Base-by-base conservation (phyloP, 2,329 filamentous ascomycete species). In the Pseudohalonectria lignicola region DNA sequence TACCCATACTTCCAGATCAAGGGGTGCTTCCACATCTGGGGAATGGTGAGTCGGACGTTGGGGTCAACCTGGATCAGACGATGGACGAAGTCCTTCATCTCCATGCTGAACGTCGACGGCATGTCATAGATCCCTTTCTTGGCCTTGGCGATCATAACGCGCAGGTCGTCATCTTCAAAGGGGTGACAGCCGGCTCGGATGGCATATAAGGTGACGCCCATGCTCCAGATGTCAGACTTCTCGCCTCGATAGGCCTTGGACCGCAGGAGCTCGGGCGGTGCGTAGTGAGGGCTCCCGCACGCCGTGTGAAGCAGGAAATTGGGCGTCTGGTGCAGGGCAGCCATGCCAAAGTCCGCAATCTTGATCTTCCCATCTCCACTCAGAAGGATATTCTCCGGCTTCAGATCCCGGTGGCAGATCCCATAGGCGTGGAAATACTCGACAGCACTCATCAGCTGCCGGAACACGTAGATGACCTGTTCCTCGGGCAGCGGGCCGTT, bases 291-390 rank as follows among this genome's bases (percentile, higher is more conserved):
- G 45, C 92, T 96, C 16, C 92, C 92, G 51, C 92, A 98, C 4
- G 90, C 86, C 1, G 92, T 96, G 40, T 76, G 83, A 20, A 98
- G 72, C 53, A 80, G 79, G 47, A 86, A 80, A 8, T 78, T 81
- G 18, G 76, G 72, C 4, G 84, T 84, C 56, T 96, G 90, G 45
- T 81, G 76, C 31, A 96, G 68, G 4, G 90, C 90, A 32, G 92
- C 92, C 88, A 98, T 95, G 31, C 92, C 90, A 57, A 98, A 98
- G 57, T 98, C 92, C 37, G 90, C 90, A 49, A 98, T 79, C 61
- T 96, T 98, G 57, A 96, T 79, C 41, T 84, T 78, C 38, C 81
- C 73, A 34, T 80, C 66, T 3, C 67, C 66, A 41, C 87, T 87
- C 36, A 98, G 70, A 15, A 98, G 69, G 33, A 98, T 95, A 51